Conservation (phyloP, 2,329 filamentous ascomycete species). For the Alternaria sp. region DNA sequence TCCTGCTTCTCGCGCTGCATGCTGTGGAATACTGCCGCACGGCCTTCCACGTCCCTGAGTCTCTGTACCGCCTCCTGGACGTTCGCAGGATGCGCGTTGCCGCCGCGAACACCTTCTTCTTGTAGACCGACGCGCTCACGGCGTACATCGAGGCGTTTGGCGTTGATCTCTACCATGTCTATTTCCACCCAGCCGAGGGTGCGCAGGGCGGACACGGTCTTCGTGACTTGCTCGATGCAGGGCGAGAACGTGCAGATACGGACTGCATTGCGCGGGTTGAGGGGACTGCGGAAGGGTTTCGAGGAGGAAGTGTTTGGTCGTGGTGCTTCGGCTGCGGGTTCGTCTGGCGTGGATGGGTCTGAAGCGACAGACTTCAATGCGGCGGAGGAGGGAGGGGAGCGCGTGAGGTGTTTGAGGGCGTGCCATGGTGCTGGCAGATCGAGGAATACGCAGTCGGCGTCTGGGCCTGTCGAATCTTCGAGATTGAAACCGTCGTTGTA, state of each 20-base stretch:
- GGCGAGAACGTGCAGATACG: constrained; percentile 95
- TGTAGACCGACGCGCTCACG: constrained; percentile 80
- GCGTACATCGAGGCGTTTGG: constrained; percentile 79
- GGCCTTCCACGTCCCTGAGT: constrained; percentile 74
- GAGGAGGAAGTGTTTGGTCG: constrained; percentile 9
- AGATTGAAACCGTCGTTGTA: constrained; percentile 76
- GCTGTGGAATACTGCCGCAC: constrained; percentile 69
- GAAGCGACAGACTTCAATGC: constrained; percentile 35
- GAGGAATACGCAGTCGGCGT: constrained; percentile 75
- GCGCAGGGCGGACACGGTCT: constrained; percentile 81
- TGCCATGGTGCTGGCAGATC: constrained; percentile 84
- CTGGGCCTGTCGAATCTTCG: constrained; percentile 26
- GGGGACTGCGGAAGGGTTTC: constrained; percentile 53
- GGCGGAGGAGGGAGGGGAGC: constrained; percentile 49
- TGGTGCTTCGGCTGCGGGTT: constrained; percentile 1
- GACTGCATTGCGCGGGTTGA: constrained; percentile 74
- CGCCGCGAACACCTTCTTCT: constrained; percentile 69
- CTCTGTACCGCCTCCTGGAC: constrained; percentile 80
- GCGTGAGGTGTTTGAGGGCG: constrained; percentile 76
- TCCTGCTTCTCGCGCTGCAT: constrained; percentile 49
- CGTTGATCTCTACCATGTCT: constrained; percentile 87
- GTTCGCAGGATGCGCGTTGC: constrained; percentile 71
- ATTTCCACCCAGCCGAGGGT: constrained; percentile 88
- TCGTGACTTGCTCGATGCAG: constrained; percentile 93
- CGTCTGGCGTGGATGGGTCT: constrained; percentile 46